Percentiles rank a stretch among this genome's conserved stretches.
Conservation (phyloP, 202 grass and related monocot genomes). For the Brachypodium distachyon region DNA sequence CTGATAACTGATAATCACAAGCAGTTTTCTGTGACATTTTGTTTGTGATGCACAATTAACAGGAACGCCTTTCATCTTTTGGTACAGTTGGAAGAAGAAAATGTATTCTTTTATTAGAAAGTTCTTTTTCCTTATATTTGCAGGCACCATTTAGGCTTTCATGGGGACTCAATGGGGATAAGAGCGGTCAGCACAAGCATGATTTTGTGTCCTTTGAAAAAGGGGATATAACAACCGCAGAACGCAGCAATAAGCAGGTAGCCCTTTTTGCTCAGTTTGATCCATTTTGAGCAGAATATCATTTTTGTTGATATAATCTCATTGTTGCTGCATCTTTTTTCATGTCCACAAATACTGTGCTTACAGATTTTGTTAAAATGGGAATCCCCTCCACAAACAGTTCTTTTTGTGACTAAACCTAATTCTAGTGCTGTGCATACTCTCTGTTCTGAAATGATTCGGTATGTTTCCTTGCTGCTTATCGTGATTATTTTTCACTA, state of each 20-base stretch:
- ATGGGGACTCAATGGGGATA: conserved; percentile 91
- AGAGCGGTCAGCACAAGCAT: conserved; percentile 94
- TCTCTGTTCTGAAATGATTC: conserved; percentile 68
- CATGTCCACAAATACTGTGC: conserved; percentile 2
- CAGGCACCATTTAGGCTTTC: conserved; percentile 67
- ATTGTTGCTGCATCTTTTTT: not conserved
- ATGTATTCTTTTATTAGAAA: not conserved
- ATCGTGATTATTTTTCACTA: not conserved
- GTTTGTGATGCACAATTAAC: not conserved
- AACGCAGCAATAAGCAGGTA: conserved; percentile 94
- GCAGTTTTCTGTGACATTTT: not conserved
- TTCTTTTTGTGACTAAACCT: conserved; percentile 89
- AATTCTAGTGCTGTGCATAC: conserved; percentile 73
- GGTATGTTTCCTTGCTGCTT: conserved; percentile 45
- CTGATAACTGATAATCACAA: not conserved
- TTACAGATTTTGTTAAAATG: conserved; percentile 96
- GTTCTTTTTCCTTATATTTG: not conserved
- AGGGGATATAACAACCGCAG: conserved; percentile 96
- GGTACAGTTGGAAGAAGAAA: not conserved
- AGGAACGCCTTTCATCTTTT: not conserved
- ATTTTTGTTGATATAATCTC: conserved; percentile 1
- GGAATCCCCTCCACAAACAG: conserved; percentile 84
- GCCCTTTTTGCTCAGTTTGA: not conserved
- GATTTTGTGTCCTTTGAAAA: conserved; percentile 97
- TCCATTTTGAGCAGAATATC: not conserved